Percentiles rank a stretch among this genome's conserved stretches.
phyloP scores from a whole-genome alignment of 2,329 filamentous ascomycete species.

The Aschersonia sp. region DNA sequence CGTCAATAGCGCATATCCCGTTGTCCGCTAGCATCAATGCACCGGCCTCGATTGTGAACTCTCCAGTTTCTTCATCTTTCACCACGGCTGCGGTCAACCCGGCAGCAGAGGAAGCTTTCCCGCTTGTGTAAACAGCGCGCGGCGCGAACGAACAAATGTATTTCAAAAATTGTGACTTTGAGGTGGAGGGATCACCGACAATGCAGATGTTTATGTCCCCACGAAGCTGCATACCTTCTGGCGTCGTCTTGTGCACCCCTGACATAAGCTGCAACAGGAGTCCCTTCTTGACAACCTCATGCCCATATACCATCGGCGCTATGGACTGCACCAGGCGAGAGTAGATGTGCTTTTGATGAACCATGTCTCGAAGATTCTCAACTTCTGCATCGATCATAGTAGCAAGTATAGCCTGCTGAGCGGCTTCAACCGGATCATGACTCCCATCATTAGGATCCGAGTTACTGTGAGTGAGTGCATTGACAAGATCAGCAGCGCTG shows the following conservation, averaged over 20 bases:
- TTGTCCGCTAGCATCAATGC: slow-evolving; percentile 96
- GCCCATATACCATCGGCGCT: slow-evolving; percentile 92
- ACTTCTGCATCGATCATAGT: slow-evolving; percentile 81
- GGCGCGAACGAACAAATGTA: slow-evolving; percentile 97
- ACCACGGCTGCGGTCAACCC: slow-evolving; percentile 95
- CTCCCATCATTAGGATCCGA: slow-evolving; percentile 39
- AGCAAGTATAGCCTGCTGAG: slow-evolving; percentile 73
- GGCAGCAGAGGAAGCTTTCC: slow-evolving; percentile 91
- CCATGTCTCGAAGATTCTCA: slow-evolving; percentile 80
- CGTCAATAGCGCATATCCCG: slow-evolving; percentile 94
- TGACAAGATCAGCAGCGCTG: slow-evolving; percentile 64
- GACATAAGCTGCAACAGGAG: slow-evolving; percentile 86
- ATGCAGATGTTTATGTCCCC: slow-evolving; percentile 99
- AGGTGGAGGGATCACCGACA: slow-evolving; percentile 91
- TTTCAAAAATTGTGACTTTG: slow-evolving; percentile 95
- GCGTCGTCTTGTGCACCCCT: slow-evolving; percentile 83
- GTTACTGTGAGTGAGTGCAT: slow-evolving; percentile 52
- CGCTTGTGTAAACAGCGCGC: slow-evolving; percentile 90
- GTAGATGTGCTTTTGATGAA: slow-evolving; percentile 93
- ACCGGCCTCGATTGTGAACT: slow-evolving; percentile 97
- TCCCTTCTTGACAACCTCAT: slow-evolving; percentile 96
- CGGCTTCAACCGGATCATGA: slow-evolving; percentile 60
- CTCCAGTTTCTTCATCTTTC: slow-evolving; percentile 95
- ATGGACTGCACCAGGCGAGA: slow-evolving; percentile 83
- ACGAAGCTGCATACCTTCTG: slow-evolving; percentile 88